Base-by-base conservation (phyloP, 1,284 basidiomycete species). In the Hemileia vastatrix region DNA sequence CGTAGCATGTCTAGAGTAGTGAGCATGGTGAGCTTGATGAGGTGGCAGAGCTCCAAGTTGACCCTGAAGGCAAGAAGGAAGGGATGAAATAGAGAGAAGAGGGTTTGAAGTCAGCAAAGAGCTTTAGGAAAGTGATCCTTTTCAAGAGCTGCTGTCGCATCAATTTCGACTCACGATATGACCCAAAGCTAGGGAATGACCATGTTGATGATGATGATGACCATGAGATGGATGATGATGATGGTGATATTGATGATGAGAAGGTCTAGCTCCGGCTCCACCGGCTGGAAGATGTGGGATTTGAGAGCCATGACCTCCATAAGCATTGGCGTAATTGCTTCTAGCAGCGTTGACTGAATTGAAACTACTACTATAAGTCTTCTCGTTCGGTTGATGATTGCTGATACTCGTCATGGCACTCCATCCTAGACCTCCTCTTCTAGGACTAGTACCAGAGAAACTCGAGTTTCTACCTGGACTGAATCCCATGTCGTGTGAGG, bases 391-490 rank as follows among this genome's bases (percentile, higher is more conserved):
- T 23, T 2, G 58, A 45, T 1, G 64, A 56, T 19, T 32, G 43
- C 62, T 65, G 43, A 71, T 68, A n/a, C 67, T 57, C 1, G 70
- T 72, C 68, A 71, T 66, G 11, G 65, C 67, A 8, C 71, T 68
- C 70, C 70, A 71, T 4, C 70, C 70, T 6, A 71, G 63, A 9
- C 70, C 70, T 6, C 68, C 67, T 33, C 67, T 64, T 4, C 71
- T 59, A 11, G 71, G 71, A n/a, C 66, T 67, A 0, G 68, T 72
- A 21, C 71, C 70, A 2, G 67, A 60, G 44, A 61, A 63, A 2
- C 66, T 66, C 13, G 64, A 64, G 6, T 63, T 66, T 45, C 68
- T 68, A 58, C 62, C 65, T 13, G 67, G 68, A 49, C 68, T 43
- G 55, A 48, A 44, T 4, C 24, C 18, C 53, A 54, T 24, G 9